These are phyloP conservation scores for Xylaria venustula DNA, from an alignment of 495 filamentous ascomycete species.

Conservation along the genomic window DNA sequence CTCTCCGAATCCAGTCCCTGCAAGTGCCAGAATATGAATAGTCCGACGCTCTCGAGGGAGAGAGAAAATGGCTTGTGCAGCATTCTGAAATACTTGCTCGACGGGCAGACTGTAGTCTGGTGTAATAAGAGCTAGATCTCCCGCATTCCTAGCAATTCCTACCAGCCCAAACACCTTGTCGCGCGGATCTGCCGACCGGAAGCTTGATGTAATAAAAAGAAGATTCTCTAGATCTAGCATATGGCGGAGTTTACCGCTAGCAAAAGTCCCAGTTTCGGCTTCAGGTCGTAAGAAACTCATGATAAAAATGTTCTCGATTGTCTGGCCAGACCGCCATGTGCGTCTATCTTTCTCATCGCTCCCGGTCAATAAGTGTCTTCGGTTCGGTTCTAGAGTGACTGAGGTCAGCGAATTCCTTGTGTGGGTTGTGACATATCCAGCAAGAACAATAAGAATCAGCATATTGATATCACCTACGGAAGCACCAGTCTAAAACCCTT, in stretches of 20 bases:
- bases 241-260: background rate
- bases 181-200: background rate
- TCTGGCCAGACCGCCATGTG: background rate
- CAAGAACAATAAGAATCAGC: no score
- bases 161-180: background rate
- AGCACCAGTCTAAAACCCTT: background rate
- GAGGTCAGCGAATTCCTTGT: background rate
- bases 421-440: no score
- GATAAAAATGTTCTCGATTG: background rate
- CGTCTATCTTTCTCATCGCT: background rate
- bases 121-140: background rate
- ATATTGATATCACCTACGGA: background rate
- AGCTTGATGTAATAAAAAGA: background rate
- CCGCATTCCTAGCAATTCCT: background rate
- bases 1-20: background rate
- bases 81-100: background rate
- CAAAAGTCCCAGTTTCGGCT: background rate
- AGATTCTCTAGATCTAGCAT: background rate
- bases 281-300: background rate
- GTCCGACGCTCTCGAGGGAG: background rate
- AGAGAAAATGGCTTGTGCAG: background rate
- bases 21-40: background rate
- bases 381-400: background rate
- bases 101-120: slow-evolving; percentile 2
- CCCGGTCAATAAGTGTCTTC: background rate